Base-by-base conservation (phyloP, 192 early-diverging fungal genomes). In the Coemansia furcata region DNA sequence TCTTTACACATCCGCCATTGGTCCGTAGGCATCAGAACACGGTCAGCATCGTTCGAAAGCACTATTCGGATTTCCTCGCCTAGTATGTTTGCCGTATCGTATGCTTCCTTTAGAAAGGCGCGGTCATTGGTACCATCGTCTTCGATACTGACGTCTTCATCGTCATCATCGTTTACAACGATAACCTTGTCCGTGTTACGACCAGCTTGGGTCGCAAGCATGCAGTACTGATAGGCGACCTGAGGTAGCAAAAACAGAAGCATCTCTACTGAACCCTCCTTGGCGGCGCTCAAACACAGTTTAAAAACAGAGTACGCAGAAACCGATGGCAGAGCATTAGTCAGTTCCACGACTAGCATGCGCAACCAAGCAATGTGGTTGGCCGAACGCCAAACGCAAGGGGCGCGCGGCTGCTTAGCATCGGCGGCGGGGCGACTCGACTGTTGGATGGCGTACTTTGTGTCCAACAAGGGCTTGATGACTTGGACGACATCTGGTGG, bases 391-490 rank as follows among this genome's bases (percentile, higher is more conserved):
- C 17, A n/a, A 40, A 84, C 66, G 4, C 77, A 79, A 12, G 77
- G 42, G 6, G 21, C 63, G 9, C 61, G 62, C 23, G 19, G 63
- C 12, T 23, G 21, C 9, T 23, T 46, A 17, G 29, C 52, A 3
- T 30, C 64, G 2, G 57, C 36, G 8, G 43, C 21, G 2, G 52
- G 47, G 21, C 70, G 66, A 32, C 32, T 59, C 12, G 77, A 54
- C 5, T 61, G 54, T 65, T 79, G 73, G 64, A 79, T 73, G 7
- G 77, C 76, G 49, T 84, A 84, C 35, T 84, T 76, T 21, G 82
- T 79, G 39, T 73, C 68, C 19, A 84, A 38, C 29, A 84, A 65
- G 21, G 82, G 82, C 44, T 35, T 49, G 38, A 79, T 69, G 1
- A 69, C 54, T 54, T 68, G 59, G 1, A 59, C 57, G 19, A 84